A percentile compares a stretch with the other conserved stretches of the same genome.
Evolutionary conservation across 768 basidiomycete genomes (phyloP).

Genomic region (Mycena maculata): DNA sequence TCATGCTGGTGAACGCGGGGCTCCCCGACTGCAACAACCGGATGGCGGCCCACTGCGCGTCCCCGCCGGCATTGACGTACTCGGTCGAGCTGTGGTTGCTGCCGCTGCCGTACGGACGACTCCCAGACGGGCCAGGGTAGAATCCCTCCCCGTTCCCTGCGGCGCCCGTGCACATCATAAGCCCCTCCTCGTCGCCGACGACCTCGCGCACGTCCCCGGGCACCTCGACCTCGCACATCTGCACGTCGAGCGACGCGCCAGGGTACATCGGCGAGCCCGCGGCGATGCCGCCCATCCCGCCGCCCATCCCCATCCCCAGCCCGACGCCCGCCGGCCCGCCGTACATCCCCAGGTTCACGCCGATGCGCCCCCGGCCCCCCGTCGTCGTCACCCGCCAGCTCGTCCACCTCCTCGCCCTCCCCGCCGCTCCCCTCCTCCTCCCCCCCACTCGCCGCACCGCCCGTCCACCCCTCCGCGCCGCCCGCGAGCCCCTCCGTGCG

Average conservation of each 20-base stretch:
- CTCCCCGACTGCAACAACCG: slow-evolving; percentile 48
- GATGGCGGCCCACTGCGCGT: slow-evolving; percentile 51
- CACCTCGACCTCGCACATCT: slow-evolving; percentile 72
- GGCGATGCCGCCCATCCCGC: slow-evolving; percentile 32
- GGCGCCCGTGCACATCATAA: slow-evolving; percentile 50
- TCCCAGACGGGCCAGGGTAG: slow-evolving; percentile 35
- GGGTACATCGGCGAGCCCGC: slow-evolving; percentile 38
- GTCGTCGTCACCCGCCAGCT: slow-evolving; percentile 43
- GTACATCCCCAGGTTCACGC: slow-evolving; percentile 40
- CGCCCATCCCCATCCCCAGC: slow-evolving; percentile 42
- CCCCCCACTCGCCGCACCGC: slow-evolving; percentile 42
- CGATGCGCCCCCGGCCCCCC: slow-evolving; percentile 36
- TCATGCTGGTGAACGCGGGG: slow-evolving; percentile 55
- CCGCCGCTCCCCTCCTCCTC: slow-evolving; percentile 43
- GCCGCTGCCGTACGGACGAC: slow-evolving; percentile 35
- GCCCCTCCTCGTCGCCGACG: slow-evolving; percentile 67
- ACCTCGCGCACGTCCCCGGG: slow-evolving; percentile 66
- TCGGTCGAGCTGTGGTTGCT: slow-evolving; percentile 38
- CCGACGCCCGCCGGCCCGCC: slow-evolving; percentile 35
- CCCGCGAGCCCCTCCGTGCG: slow-evolving; percentile 48
- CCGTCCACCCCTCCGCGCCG: slow-evolving; percentile 40
- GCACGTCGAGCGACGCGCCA: slow-evolving; percentile 54
- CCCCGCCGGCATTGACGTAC: slow-evolving; percentile 41
- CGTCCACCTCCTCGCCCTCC: slow-evolving; percentile 42
- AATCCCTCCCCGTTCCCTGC: slow-evolving; percentile 29